Evolutionary conservation across 2,329 filamentous ascomycete species (phyloP), one percentile per base, ranked within the genome.

Genomic region (Ophiostoma himal-ulmi): DNA sequence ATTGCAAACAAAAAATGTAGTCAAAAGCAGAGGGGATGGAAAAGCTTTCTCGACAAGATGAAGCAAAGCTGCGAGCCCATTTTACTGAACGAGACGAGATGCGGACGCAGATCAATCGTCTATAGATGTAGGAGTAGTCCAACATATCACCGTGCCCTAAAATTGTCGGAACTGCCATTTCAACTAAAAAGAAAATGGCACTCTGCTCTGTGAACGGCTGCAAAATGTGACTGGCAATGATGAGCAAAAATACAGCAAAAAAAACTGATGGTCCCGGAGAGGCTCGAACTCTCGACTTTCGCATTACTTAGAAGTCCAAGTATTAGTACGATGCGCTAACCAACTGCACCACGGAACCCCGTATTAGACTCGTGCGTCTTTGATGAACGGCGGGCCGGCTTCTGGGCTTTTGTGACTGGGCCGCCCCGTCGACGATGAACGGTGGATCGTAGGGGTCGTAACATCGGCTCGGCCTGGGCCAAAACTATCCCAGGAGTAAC

Each of bases 291-390:
- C 52, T 57, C 52, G 52, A 57, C 52, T 57, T 57, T 57, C 52
- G 52, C 52, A 57, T 57, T 57, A 48, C 44, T 57, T 57, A 57
- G 52, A 26, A 26, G 8, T n/a, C 52, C 52, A 26, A 57, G 22
- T 57, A 57, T 57, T 57, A 57, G 52, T 57, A 57, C 52, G 52
- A 57, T 57, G 52, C 52, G 52, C 52, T 57, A 57, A 57, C 52
- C 52, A 57, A 57, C 52, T 57, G 52, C 52, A 57, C 52, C 52
- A 57, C 52, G 52, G 52, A 57, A 57, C 52, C 52, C 52, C 52
- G 52, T 57, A 57, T 57, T 11, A 57, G 52, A 57, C 52, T 57
- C 5, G 10, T 22, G 26, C 10, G 52, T 30, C 52, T 26, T 57
- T 57, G 52, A 57, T 57, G 52, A 57, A 57, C 52, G 52, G 52